Conservation (phyloP, 1,284 basidiomycete species). For the Malassezia equina region DNA sequence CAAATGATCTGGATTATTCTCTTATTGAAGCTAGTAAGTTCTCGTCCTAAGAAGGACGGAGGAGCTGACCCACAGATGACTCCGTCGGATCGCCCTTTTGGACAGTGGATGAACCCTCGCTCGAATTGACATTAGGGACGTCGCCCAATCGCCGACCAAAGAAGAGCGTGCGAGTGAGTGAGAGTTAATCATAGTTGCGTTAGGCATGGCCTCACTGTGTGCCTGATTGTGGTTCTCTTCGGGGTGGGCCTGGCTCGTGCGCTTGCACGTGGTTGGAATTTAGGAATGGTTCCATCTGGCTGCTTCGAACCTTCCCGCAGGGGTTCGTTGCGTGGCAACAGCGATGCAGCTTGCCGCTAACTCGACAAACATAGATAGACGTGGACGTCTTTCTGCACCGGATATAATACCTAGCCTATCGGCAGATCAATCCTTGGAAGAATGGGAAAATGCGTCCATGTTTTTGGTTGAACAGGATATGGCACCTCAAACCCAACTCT, state of each 20-base stretch:
- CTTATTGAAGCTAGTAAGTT: constrained; percentile 14
- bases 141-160: constrained; percentile 6
- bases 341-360: not conserved
- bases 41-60: not conserved
- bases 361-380: not conserved
- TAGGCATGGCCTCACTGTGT: not conserved
- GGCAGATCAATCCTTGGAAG: not conserved
- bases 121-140: not conserved
- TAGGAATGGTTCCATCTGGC: not conserved
- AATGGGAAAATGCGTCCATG: not conserved
- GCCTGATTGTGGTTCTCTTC: too few relatives aligned
- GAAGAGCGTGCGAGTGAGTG: not conserved
- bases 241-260: not conserved
- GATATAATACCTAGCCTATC: not conserved
- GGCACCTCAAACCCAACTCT: not conserved
- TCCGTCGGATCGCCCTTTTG: not conserved
- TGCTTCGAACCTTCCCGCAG: not conserved
- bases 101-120: not conserved
- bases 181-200: not conserved
- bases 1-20: constrained; percentile 1
- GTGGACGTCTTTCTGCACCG: not conserved
- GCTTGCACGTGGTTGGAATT: not conserved
- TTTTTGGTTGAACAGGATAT: not conserved
- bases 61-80: constrained; percentile 7
- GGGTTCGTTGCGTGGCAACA: not conserved